Evolutionary conservation across 1,284 basidiomycete species (phyloP), one percentile per base, ranked within the genome.

Genomic region (Boletus semigastroideus): DNA sequence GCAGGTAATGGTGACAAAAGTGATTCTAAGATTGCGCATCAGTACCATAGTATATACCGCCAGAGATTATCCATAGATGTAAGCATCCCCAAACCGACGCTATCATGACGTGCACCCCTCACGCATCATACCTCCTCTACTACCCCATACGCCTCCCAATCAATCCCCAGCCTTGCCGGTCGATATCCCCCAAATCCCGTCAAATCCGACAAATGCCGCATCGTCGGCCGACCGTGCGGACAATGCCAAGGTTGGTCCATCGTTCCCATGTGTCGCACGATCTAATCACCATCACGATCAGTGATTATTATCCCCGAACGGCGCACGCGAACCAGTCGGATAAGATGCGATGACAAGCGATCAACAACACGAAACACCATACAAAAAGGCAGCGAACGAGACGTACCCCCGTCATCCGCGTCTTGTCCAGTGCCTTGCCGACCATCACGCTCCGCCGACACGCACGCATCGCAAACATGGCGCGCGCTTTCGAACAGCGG

Each of bases 191-290:
- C 67, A 44, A 67, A 70, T 5, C 52, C 47, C 12, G 42, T 57
- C 56, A 67, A 43, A 28, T 70, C 67, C 31, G 68, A 67, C 2
- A 94, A 71, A 74, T 94, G 92, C 22, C 95, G 84, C 93, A 98
- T 97, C 8, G 95, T 99, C 1, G 96, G 96, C 41, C 95, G 76
- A 5, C 95, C 95, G 66, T 98, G 95, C 3, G 96, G 95, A 66
- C 95, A 98, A 55, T 96, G 93, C 94, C 97, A 99, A 1, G 95
- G 97, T 64, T 98, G 94, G 61, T 98, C 92, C 77, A 99, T 94
- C 8, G 81, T 88, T 37, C 92, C 92, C 94, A 99, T 97, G 69
- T 98, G 92, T 43, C 81, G 80, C 2, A 99, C 76, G 52, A 98
- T 83, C 90, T 94, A 38, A n/a, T n/a, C n/a, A n/a, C n/a, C n/a